A percentile compares a stretch with the other conserved stretches of the same genome.
These are phyloP conservation scores for Neurospora tetraspora DNA, from an alignment of 495 filamentous ascomycete species.

Conservation along the genomic window DNA sequence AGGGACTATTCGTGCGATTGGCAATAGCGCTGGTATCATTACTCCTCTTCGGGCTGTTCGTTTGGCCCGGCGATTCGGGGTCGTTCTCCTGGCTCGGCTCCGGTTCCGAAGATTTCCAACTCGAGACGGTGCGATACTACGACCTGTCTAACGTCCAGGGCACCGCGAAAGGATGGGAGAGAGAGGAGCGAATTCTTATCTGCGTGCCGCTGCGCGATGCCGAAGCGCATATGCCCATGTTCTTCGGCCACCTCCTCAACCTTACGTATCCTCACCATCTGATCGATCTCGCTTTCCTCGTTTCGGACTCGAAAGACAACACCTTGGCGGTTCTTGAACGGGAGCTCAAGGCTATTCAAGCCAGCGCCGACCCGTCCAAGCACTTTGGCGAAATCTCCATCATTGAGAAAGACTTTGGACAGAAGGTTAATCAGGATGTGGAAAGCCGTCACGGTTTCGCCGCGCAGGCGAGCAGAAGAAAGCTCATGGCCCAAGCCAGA, in stretches of 20 bases:
- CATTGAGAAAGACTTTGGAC: constrained; percentile 98
- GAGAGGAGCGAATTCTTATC: constrained; percentile 88
- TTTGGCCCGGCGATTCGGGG: constrained; percentile 57
- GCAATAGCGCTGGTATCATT: constrained; percentile 37
- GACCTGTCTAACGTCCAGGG: constrained; percentile 87
- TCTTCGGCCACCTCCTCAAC: constrained; percentile 92
- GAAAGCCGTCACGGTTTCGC: constrained; percentile 97
- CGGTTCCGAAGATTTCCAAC: constrained; percentile 57
- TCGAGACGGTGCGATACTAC: constrained; percentile 94
- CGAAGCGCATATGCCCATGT: constrained; percentile 89
- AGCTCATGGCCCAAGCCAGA: constrained; percentile 94
- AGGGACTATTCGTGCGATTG: constrained; percentile 62
- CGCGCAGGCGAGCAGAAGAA: constrained; percentile 85
- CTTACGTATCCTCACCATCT: constrained; percentile 96
- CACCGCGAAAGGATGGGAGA: constrained; percentile 83
- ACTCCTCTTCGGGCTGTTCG: constrained; percentile 49
- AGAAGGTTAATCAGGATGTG: constrained; percentile 95
- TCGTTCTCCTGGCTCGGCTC: constrained; percentile 63
- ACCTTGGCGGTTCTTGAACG: constrained; percentile 68
- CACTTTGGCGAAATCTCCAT: constrained; percentile 96
- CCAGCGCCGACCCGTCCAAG: constrained; percentile 60
- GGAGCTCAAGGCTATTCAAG: constrained; percentile 72
- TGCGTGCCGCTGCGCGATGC: constrained; percentile 94
- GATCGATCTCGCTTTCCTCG: constrained; percentile 92
- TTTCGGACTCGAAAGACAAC: constrained; percentile 92